Percentiles rank a stretch among this genome's conserved stretches.
phyloP scores from a whole-genome alignment of 352 stramenopile genomes.

The Phytophthora citricola region DNA sequence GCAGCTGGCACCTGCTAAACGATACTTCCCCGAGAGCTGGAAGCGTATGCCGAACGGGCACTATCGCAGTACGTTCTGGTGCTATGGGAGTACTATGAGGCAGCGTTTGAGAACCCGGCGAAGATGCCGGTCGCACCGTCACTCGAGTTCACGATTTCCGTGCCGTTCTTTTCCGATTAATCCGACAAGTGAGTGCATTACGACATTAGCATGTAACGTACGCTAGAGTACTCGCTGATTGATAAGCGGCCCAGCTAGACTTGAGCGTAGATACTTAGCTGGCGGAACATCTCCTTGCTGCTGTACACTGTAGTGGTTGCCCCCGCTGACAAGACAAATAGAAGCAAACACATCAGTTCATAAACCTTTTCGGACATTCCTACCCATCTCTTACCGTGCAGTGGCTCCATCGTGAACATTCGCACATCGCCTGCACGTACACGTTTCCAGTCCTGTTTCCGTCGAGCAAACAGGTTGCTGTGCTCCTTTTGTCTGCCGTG shows the following conservation, averaged over 20 bases:
- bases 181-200: constrained; percentile 35
- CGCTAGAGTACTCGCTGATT: constrained; percentile 24
- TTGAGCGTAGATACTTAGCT: constrained; percentile 81
- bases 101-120: constrained; percentile 59
- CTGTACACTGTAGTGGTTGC: constrained; percentile 80
- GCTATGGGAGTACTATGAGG: constrained; percentile 85
- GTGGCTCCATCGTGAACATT: constrained; percentile 77
- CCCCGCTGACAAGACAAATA: constrained; percentile 48
- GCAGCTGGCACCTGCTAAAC: constrained; percentile 13
- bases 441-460: constrained; percentile 78
- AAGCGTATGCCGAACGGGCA: constrained; percentile 78
- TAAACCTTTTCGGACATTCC: neutral
- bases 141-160: constrained; percentile 85
- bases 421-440: constrained; percentile 69
- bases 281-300: constrained; percentile 76
- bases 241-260: constrained; percentile 32
- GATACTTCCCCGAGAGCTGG: constrained; percentile 69
- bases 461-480: constrained; percentile 76
- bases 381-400: constrained; percentile 53
- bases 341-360: constrained; percentile 27
- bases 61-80: constrained; percentile 82
- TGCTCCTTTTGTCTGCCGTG: constrained; percentile 78
- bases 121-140: constrained; percentile 63
- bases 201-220: constrained; percentile 29
- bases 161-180: constrained; percentile 75